A percentile compares a stretch with the other conserved stretches of the same genome.
Evolutionary conservation across 495 filamentous ascomycete species (phyloP).

Genomic region (Hyphodiscus hymeniophilus): DNA sequence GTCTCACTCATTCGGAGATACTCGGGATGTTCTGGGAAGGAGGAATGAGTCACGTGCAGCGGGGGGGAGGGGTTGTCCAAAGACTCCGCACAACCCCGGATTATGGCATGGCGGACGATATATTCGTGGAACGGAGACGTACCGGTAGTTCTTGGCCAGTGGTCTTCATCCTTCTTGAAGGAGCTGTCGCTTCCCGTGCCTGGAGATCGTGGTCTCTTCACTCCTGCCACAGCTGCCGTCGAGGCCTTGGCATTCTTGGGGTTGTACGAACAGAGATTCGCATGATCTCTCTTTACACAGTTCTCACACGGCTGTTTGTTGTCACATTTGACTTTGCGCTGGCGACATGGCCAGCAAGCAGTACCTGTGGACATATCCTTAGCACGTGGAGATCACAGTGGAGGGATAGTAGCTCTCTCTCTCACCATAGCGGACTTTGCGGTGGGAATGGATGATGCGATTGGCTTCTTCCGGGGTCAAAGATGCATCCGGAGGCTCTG

Average conservation of each 20-base stretch:
- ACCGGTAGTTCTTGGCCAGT: conserved; percentile 28
- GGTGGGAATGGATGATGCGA: conserved; percentile 50
- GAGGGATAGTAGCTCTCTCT: neutral
- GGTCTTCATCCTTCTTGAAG: conserved; percentile 32
- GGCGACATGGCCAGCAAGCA: conserved; percentile 66
- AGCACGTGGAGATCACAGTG: conserved; percentile 1
- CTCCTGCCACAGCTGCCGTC: conserved; percentile 26
- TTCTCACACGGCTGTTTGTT: conserved; percentile 66
- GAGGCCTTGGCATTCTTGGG: conserved; percentile 47
- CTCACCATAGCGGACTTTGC: conserved; percentile 52
- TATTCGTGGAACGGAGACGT: neutral
- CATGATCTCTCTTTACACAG: conserved; percentile 65
- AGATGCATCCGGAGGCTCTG: conserved; percentile 10
- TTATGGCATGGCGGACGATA: neutral
- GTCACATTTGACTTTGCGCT: conserved; percentile 69
- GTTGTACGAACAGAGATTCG: conserved; percentile 64
- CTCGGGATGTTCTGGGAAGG: conserved; percentile 23
- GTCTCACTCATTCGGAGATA: conserved; percentile 23
- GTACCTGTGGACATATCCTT: conserved; percentile 34
- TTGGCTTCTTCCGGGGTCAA: conserved; percentile 39
- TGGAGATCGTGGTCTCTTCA: conserved; percentile 35
- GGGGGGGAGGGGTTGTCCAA: conserved; percentile 2
- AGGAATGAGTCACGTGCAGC: conserved; percentile 6
- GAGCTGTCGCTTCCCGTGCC: conserved; percentile 18
- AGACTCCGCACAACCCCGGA: no score